A percentile compares a stretch with the other conserved stretches of the same genome.
Evolutionary conservation across 306 rosid species (phyloP).

Genomic region (Luffa acutangula): DNA sequence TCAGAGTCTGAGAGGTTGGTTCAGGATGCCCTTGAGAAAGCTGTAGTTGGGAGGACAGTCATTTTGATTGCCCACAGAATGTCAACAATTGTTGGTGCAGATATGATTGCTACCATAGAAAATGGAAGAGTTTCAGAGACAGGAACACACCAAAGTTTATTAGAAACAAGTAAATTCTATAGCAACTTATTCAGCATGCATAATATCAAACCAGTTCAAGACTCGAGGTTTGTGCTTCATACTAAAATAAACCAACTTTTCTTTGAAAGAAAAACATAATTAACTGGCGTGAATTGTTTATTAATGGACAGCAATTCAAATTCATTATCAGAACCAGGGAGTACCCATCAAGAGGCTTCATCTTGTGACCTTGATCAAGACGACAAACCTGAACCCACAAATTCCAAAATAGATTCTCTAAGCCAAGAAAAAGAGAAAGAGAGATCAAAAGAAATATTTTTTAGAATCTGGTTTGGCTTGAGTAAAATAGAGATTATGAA

Average conservation of each 20-base stretch:
- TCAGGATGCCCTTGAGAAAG: slow-evolving; percentile 78
- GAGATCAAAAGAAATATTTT: slow-evolving; percentile 31
- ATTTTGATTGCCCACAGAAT: slow-evolving; percentile 76
- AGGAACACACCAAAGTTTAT: slow-evolving; percentile 67
- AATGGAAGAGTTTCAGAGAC: slow-evolving; percentile 55
- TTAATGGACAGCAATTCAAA: slow-evolving; percentile 30
- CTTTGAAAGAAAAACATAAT: not conserved
- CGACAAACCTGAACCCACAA: slow-evolving; percentile 19
- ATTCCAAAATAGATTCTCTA: slow-evolving; percentile 12
- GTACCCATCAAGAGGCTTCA: slow-evolving; percentile 24
- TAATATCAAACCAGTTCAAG: slow-evolving; percentile 42
- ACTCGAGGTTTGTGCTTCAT: slow-evolving; percentile 32
- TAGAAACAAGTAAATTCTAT: slow-evolving; percentile 54
- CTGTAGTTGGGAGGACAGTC: slow-evolving; percentile 71
- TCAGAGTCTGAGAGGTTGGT: slow-evolving; percentile 72
- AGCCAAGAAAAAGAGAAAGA: slow-evolving; percentile 21
- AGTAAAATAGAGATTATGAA: slow-evolving; percentile 39
- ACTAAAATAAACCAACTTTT: not conserved
- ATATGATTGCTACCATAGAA: slow-evolving; percentile 64
- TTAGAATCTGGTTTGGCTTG: slow-evolving; percentile 75
- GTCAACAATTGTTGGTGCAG: slow-evolving; percentile 73
- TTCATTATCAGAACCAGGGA: slow-evolving; percentile 24
- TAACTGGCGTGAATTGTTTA: slow-evolving; percentile 21
- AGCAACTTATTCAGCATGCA: slow-evolving; percentile 51
- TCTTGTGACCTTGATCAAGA: slow-evolving; percentile 24